These are phyloP conservation scores for Pythium diclinum DNA, from an alignment of 352 stramenopile species.

Conservation along the genomic window DNA sequence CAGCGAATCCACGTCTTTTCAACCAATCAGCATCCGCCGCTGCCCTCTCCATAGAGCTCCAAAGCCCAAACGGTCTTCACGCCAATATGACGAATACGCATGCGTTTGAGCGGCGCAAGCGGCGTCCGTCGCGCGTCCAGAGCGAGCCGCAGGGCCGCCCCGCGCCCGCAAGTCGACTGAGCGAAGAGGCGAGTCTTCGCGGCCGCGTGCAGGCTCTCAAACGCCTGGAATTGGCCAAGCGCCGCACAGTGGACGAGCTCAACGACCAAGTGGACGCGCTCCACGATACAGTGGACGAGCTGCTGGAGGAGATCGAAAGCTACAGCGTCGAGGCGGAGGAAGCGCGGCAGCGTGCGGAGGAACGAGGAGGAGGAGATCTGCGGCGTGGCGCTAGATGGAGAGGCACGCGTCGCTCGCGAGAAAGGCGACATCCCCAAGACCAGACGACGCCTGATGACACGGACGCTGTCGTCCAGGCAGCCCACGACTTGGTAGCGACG, in stretches of 20 bases:
- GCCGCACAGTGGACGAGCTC: not conserved
- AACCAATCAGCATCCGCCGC: not conserved
- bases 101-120: not conserved
- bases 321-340: constrained; percentile 1
- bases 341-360: not conserved
- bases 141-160: not conserved
- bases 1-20: not conserved
- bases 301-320: not conserved
- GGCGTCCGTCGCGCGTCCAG: not conserved
- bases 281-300: not conserved
- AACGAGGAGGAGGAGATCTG: not conserved
- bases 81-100: not conserved
- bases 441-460: not conserved
- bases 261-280: constrained; percentile 1
- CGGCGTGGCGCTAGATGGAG: not conserved
- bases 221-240: not conserved
- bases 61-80: not conserved
- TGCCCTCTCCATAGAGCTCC: not conserved
- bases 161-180: not conserved
- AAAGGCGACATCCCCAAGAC: not conserved
- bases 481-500: not conserved
- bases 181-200: not conserved
- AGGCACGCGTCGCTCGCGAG: not conserved
- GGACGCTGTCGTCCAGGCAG: not conserved
- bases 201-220: not conserved